These are phyloP conservation scores for Fusarium burgessii DNA, from an alignment of 2,329 filamentous ascomycete genomes.

Conservation along the genomic window DNA sequence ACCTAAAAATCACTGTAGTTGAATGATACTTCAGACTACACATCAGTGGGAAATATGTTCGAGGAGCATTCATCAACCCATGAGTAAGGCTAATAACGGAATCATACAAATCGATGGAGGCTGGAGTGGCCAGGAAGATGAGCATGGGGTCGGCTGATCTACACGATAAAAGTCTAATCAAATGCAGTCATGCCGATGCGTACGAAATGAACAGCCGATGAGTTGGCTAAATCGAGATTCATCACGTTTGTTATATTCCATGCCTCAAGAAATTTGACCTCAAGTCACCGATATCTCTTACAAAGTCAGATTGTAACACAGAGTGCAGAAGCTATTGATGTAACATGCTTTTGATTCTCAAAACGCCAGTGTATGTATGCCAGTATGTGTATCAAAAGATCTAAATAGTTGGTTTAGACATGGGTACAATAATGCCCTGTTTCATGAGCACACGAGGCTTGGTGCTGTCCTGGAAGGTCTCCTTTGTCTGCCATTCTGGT, in stretches of 20 bases:
- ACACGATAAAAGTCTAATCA: not conserved
- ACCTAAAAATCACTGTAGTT: not conserved
- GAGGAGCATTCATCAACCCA: no score
- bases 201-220: not conserved
- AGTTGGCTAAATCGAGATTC: not conserved
- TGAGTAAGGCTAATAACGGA: not conserved
- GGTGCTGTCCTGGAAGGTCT: conserved; percentile 88
- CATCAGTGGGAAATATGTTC: not conserved
- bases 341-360: conserved; percentile 30
- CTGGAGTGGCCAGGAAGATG: not conserved
- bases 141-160: not conserved
- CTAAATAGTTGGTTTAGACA: conserved; percentile 77
- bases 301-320: not conserved
- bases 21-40: not conserved
- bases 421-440: conserved; percentile 88
- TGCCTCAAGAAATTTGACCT: not conserved
- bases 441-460: conserved; percentile 92
- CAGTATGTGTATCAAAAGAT: conserved; percentile 1
- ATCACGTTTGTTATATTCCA: not conserved
- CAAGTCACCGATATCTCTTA: not conserved
- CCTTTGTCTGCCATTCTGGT: conserved; percentile 96
- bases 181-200: not conserved
- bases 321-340: not conserved
- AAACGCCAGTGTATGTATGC: conserved; percentile 22
- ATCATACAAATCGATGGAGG: not conserved